A percentile compares a stretch with the other conserved stretches of the same genome.
Conservation (phyloP, 2,329 filamentous ascomycete species). For the Cryphonectria radicalis region DNA sequence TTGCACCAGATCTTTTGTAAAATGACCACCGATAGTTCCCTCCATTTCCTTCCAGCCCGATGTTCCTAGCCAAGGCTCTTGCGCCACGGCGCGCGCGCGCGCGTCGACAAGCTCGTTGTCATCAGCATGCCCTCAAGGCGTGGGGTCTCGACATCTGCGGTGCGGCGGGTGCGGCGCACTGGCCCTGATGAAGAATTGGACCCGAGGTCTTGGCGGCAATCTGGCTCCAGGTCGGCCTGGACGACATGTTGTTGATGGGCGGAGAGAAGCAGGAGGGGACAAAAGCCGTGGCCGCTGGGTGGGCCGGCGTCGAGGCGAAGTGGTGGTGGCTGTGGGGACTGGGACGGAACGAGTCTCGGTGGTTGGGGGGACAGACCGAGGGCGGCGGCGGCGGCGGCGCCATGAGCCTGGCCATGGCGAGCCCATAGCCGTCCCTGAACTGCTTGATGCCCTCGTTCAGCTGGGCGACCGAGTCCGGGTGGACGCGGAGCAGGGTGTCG, state of each 20-base stretch:
- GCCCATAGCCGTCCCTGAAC: background rate
- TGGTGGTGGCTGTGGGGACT: background rate
- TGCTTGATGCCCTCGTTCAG: slow-evolving; percentile 11
- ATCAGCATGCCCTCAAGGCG: background rate
- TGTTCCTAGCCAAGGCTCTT: too few relatives aligned
- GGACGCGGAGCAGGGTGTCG: slow-evolving; percentile 20
- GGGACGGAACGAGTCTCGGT: background rate
- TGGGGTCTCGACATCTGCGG: too few relatives aligned
- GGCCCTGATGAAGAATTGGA: background rate
- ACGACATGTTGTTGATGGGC: background rate
- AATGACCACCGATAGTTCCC: background rate
- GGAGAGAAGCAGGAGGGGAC: background rate
- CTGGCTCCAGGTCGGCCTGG: slow-evolving; percentile 7
- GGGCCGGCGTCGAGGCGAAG: background rate
- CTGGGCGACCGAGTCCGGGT: slow-evolving; percentile 1
- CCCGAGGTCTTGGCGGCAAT: background rate
- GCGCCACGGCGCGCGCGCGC: too few relatives aligned
- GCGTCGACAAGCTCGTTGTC: background rate
- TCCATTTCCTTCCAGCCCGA: too few relatives aligned
- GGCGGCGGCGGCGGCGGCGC: background rate
- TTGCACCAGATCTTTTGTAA: background rate
- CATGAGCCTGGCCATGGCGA: background rate
- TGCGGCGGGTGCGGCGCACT: background rate
- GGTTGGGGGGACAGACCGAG: background rate
- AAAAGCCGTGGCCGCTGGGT: too few relatives aligned